These are phyloP conservation scores for Dovyalis caffra DNA, from an alignment of 345 rosid genomes.

Conservation along the genomic window DNA sequence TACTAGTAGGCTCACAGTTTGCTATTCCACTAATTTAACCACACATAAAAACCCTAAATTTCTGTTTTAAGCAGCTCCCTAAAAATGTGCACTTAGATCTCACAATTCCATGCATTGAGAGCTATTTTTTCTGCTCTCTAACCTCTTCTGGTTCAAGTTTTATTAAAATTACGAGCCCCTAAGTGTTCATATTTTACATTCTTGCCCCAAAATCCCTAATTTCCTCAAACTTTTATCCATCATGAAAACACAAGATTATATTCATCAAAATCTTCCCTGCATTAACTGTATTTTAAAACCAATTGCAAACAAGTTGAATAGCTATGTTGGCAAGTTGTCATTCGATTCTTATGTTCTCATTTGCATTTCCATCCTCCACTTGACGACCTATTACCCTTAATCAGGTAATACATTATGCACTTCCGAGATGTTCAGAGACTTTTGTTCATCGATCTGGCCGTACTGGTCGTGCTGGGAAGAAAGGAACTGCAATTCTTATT, in stretches of 20 bases:
- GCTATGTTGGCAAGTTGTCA: not conserved
- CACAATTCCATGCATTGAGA: not conserved
- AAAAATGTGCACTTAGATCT: not conserved
- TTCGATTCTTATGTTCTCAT: not conserved
- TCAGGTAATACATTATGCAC: slow-evolving; percentile 86
- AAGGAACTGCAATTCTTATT: slow-evolving; percentile 84
- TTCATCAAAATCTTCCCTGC: not conserved
- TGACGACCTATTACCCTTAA: slow-evolving; percentile 4
- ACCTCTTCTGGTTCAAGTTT: not conserved
- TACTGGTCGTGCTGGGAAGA: slow-evolving; percentile 99
- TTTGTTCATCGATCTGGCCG: slow-evolving; percentile 98
- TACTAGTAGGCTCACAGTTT: too few species aligned
- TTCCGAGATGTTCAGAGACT: slow-evolving; percentile 83
- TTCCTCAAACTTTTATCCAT: not conserved
- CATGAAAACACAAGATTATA: not conserved
- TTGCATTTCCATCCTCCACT: not conserved
- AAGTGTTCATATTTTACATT: not conserved
- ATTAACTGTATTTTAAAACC: not conserved
- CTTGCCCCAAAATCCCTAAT: not conserved
- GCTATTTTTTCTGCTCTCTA: not conserved
- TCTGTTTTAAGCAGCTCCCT: not conserved
- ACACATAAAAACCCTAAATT: too few species aligned
- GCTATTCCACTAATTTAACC: too few species aligned
- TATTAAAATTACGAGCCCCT: not conserved
- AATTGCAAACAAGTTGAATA: not conserved